A percentile compares a stretch with the other conserved stretches of the same genome.
These are phyloP conservation scores for Rheum nobile DNA, from an alignment of 148 eudicot species.

Conservation along the genomic window DNA sequence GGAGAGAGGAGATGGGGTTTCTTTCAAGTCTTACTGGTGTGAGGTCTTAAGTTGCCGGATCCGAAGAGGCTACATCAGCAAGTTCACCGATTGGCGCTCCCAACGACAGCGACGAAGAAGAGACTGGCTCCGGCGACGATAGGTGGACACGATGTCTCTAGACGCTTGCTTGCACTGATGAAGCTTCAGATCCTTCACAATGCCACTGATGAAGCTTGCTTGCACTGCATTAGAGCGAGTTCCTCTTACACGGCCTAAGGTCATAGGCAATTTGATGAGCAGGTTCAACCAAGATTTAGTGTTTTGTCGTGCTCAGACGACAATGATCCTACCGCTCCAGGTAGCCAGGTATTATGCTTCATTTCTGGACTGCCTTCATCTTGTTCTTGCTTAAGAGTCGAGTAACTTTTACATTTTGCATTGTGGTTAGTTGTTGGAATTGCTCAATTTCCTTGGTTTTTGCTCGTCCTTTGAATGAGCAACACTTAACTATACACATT, in stretches of 20 bases:
- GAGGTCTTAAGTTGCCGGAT: background rate
- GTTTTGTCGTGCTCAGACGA: constrained; percentile 84
- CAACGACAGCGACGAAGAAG: background rate
- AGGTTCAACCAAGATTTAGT: constrained; percentile 83
- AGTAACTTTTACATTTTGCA: background rate
- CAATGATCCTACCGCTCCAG: constrained; percentile 52
- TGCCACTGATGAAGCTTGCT: constrained; percentile 90
- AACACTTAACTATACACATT: background rate
- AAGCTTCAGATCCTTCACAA: constrained; percentile 89
- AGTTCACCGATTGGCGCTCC: constrained; percentile 4
- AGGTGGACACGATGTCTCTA: background rate
- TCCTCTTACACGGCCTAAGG: constrained; percentile 55
- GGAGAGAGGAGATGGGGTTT: background rate
- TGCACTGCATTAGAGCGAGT: constrained; percentile 94
- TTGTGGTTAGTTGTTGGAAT: background rate
- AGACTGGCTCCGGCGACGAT: background rate
- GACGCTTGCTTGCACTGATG: too few relatives aligned
- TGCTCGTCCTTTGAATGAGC: too few relatives aligned
- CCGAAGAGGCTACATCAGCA: background rate
- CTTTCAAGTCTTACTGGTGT: background rate
- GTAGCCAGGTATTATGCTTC: too few relatives aligned
- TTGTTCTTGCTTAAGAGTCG: background rate
- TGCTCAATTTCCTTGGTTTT: background rate
- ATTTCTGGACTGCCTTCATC: too few relatives aligned
- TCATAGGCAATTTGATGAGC: constrained; percentile 64